Evolutionary conservation across 768 basidiomycete species (phyloP).

Genomic region (Tulasnella sp.): DNA sequence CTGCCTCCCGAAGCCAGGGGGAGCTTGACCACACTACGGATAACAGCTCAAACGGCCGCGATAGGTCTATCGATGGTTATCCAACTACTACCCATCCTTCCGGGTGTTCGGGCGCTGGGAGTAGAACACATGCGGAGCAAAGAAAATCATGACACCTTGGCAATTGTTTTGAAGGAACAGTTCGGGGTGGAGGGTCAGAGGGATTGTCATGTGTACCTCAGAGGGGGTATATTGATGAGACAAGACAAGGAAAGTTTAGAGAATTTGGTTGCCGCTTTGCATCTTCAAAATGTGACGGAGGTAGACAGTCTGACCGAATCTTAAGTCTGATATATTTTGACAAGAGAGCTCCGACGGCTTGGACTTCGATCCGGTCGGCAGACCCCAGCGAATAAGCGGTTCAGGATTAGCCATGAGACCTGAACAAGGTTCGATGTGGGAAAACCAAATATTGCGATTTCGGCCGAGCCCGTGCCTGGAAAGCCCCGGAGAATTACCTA

Average conservation of each 20-base stretch:
- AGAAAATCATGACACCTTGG: not conserved
- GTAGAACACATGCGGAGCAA: not conserved
- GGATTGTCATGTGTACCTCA: not conserved
- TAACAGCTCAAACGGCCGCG: not conserved
- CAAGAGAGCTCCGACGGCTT: not conserved
- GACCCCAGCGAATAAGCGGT: not conserved
- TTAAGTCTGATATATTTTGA: not conserved
- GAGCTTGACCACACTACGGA: not conserved
- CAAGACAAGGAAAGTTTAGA: not conserved
- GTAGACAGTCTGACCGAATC: not conserved
- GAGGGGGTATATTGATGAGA: not conserved
- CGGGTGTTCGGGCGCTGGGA: not conserved
- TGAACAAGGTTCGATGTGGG: not conserved
- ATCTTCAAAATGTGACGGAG: not conserved
- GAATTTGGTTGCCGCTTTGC: not conserved
- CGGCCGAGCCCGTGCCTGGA: conserved; percentile 7
- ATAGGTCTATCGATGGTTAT: not conserved
- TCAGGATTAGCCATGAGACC: not conserved
- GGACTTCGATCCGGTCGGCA: not conserved
- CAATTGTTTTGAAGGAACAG: not conserved
- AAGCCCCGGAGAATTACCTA: conserved; percentile 8
- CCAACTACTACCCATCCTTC: not conserved
- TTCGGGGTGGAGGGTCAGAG: not conserved
- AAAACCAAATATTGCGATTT: not conserved
- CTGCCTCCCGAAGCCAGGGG: not conserved